Evolutionary conservation across 1,139 yeast species (phyloP).

Genomic region (Taiozyma sp.): DNA sequence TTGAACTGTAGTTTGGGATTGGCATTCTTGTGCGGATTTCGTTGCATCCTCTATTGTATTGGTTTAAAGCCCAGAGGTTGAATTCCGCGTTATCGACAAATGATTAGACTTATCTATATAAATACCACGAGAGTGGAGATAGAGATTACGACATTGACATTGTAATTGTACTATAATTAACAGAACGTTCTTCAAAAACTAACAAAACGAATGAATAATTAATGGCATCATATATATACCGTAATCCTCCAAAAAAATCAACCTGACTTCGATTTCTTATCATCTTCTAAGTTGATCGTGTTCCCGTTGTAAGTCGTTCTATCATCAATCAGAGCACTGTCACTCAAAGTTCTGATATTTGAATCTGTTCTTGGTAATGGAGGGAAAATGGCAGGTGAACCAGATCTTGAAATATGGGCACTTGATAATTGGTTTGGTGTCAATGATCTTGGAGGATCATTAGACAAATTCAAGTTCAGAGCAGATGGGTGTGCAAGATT

Average conservation of each 20-base stretch:
- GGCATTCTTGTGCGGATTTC: too few relatives aligned
- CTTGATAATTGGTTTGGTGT: constrained; percentile 6
- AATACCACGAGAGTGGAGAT: too few relatives aligned
- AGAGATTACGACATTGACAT: background rate
- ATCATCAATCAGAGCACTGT: constrained; percentile 26
- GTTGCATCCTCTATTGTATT: too few relatives aligned
- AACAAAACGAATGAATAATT: background rate
- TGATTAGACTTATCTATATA: too few relatives aligned
- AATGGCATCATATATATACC: background rate
- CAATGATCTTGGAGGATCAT: constrained; percentile 9
- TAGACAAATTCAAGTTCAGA: constrained; percentile 15
- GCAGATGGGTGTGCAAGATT: constrained; percentile 22
- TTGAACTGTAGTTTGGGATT: too few relatives aligned
- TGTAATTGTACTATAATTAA: background rate
- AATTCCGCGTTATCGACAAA: too few relatives aligned
- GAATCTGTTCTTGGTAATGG: constrained; percentile 15
- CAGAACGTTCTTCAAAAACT: background rate
- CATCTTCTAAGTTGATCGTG: constrained; percentile 38
- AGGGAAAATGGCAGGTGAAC: constrained; percentile 6
- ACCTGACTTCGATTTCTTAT: constrained; percentile 10
- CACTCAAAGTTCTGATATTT: constrained; percentile 24
- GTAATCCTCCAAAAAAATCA: background rate
- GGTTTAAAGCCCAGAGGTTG: too few relatives aligned
- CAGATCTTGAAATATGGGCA: background rate
- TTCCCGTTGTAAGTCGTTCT: constrained; percentile 41